These are phyloP conservation scores for Aspergillus sp. DNA, from an alignment of 2,329 filamentous ascomycete genomes.

Conservation along the genomic window DNA sequence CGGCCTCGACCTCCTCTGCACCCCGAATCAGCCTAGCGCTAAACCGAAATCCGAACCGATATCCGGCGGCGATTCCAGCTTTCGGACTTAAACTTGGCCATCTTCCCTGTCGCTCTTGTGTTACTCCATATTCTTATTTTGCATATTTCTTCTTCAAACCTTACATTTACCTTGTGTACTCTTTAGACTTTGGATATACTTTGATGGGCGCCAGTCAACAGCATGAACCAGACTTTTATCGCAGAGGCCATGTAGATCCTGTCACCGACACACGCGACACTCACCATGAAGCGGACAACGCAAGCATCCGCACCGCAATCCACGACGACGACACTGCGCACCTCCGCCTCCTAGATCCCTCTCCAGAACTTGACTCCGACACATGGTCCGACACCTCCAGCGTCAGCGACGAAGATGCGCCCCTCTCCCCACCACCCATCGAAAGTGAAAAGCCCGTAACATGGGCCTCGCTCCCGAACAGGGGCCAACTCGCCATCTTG, in stretches of 20 bases:
- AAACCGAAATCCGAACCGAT: conserved; percentile 1
- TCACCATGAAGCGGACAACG: conserved; percentile 21
- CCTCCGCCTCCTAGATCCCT: conserved; percentile 16
- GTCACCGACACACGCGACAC: not conserved
- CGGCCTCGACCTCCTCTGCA: conserved; percentile 9
- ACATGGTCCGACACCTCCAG: conserved; percentile 23
- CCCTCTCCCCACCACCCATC: not conserved
- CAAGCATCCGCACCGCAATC: conserved; percentile 26
- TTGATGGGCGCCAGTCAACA: conserved; percentile 23
- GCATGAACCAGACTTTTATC: conserved; percentile 9
- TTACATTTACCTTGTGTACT: not conserved
- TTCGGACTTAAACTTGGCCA: not conserved
- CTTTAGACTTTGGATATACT: not conserved
- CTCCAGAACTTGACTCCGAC: conserved; percentile 21
- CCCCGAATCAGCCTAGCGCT: conserved; percentile 18
- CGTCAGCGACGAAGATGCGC: conserved; percentile 22
- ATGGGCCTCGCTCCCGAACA: conserved; percentile 76
- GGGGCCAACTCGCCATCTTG: conserved; percentile 76
- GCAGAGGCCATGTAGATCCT: conserved; percentile 22
- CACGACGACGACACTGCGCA: conserved; percentile 15
- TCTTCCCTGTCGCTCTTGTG: not conserved
- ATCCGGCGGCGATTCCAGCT: not conserved
- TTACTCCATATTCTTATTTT: not conserved
- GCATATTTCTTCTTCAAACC: not conserved
- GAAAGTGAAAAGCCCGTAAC: conserved; percentile 56